Evolutionary conservation across 345 rosid species (phyloP), one percentile per base, ranked within the genome.

Genomic region (Arabis alpina): DNA sequence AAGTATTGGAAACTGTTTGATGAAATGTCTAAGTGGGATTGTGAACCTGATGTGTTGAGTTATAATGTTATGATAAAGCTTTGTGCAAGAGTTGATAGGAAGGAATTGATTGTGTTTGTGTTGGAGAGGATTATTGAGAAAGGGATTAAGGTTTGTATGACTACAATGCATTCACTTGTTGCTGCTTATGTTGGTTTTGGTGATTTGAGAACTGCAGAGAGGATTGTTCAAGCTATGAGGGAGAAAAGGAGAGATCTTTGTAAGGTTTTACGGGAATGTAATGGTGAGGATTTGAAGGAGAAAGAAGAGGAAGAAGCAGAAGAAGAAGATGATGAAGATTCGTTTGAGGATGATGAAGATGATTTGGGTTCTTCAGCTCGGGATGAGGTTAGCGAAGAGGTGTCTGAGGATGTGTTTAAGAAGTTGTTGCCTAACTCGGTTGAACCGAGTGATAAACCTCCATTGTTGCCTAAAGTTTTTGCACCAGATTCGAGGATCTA

Each of bases 101-200:
- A 83, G 65, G 86, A 88, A 43, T 51, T 93, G 84, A 83, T 93
- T 54, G 96, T 88, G 74, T 86, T 73, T 66, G 96, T 90, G 3
- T 60, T 93, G 64, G 98, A 93, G 76, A 85, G 87, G 72, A 84
- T 84, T 27, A 64, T 91, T 37, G 82, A 80, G 58, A 80, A 75
- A 72, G 81, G 80, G 3, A 56, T 93, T 58, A 83, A 78, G 15
- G 61, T 85, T 58, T 91, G 97, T 58, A 87, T 84, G 82, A 87
- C 96, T 19, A 91, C 96, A 3, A 54, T 93, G 79, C 92, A 88
- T 74, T 91, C 98, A 0, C 87, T 93, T 13, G 90, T 93, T 4
- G 97, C 97, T 0, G 97, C 97, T 19, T 93, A 88, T 82, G 96
- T 93, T 39, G 98, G 96, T 8, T 91, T 93, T 72, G 87, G 87